Evolutionary conservation across 345 rosid species (phyloP), one percentile per base, ranked within the genome.

Genomic region (Moricandia arvensis): DNA sequence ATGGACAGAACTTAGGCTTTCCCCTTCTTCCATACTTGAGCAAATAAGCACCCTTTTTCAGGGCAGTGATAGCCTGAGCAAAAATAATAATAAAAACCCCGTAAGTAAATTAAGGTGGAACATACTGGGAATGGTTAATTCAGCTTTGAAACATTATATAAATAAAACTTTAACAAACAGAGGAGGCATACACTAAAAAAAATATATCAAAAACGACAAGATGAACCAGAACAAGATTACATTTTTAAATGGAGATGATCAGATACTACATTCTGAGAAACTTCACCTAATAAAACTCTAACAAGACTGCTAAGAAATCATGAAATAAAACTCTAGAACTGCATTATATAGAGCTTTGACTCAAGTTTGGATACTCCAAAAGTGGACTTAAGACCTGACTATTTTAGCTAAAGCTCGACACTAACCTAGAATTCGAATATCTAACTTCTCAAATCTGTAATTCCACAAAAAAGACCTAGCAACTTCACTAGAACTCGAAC

Each of bases 1-100:
- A 93, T 43, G 98, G 99, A 78, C 98, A 95, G 83, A 89, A 92
- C 85, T 95, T 95, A 63, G 99, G 99, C 81, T 90, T 95, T 62
- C 99, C 99, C 68, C 99, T 86, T 84, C 98, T 88, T 79, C 99
- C 98, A 79, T 95, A 95, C 83, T 95, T 95, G 16, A 95, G 96
- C 84, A 95, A 85, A 86, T 65, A 90, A 49, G 99, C 94, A 63
- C 99, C 99, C 66, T 90, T 95, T 83, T 93, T 95, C 8, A 95
- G 79, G 51, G 99, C 97, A 71, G 96, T 95, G 75, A 90, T 93
- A 71, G 99, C 99, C 98, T 93, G 88, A 51, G 24, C 17, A 69
- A 84, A 81, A 68, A 84, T 76, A 69, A 82, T 31, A 4, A n/a
- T n/a, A n/a, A 83, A 66, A 12, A 0, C 4, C n/a, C 6, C 6